Percentiles rank a stretch among this genome's conserved stretches.
Conservation (phyloP, 805 yeast species). For the Yamadazyma kitorensis region DNA sequence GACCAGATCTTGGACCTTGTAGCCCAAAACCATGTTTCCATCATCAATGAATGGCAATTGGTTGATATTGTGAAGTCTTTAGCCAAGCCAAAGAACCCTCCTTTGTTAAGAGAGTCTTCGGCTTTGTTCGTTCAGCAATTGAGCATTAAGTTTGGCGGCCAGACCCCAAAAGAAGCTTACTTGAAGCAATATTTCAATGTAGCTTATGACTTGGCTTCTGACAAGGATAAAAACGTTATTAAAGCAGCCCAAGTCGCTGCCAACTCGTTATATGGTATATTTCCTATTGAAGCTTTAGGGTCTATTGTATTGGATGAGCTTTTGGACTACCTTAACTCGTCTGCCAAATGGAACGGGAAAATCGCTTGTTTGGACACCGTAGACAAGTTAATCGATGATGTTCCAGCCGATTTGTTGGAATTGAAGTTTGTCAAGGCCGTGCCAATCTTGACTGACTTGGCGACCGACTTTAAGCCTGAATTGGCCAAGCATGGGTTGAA, state of each 20-base stretch:
- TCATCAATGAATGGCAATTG: slow-evolving; percentile 63
- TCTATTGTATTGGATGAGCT: slow-evolving; percentile 64
- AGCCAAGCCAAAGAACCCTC: slow-evolving; percentile 68
- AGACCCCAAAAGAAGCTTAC: slow-evolving; percentile 73
- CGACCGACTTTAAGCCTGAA: slow-evolving; percentile 97
- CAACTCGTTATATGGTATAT: slow-evolving; percentile 65
- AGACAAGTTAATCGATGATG: slow-evolving; percentile 72
- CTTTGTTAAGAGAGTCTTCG: slow-evolving; percentile 75
- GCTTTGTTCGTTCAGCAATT: slow-evolving; percentile 60
- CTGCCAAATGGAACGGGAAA: slow-evolving; percentile 94
- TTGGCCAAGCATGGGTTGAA: slow-evolving; percentile 80
- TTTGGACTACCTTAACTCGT: slow-evolving; percentile 61
- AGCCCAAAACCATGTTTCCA: slow-evolving; percentile 37
- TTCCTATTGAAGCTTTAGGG: slow-evolving; percentile 75
- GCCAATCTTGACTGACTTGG: slow-evolving; percentile 82
- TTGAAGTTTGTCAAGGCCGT: slow-evolving; percentile 72
- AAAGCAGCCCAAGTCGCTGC: slow-evolving; percentile 82
- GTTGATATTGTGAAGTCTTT: slow-evolving; percentile 62
- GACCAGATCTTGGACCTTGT: slow-evolving; percentile 52
- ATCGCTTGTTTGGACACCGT: slow-evolving; percentile 71
- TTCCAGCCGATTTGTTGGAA: slow-evolving; percentile 84
- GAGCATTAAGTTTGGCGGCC: slow-evolving; percentile 59
- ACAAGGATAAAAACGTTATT: slow-evolving; percentile 82
- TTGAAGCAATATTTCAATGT: slow-evolving; percentile 59
- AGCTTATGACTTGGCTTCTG: slow-evolving; percentile 73